Evolutionary conservation across 2,329 filamentous ascomycete genomes (phyloP).

Genomic region (Metarhizium robertsii): DNA sequence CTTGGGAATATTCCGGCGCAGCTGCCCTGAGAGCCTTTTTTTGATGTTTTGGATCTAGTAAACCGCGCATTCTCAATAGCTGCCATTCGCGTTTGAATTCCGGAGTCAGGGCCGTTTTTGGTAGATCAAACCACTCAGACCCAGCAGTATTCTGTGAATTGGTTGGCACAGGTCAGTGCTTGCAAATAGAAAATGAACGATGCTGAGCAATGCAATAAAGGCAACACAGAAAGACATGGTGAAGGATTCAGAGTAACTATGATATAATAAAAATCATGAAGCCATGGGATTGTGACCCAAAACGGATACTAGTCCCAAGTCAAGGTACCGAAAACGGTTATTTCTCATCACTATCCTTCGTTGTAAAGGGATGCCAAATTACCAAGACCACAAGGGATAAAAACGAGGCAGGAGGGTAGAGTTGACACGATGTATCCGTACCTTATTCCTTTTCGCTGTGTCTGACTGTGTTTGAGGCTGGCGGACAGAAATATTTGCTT

Average conservation of each 20-base stretch:
- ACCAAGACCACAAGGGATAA: neutral
- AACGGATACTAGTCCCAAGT: conserved; percentile 30
- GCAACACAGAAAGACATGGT: neutral
- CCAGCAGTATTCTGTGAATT: conserved; percentile 52
- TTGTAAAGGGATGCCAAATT: neutral
- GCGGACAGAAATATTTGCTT: neutral
- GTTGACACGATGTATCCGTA: neutral
- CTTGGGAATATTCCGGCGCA: conserved; percentile 71
- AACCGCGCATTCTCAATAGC: conserved; percentile 77
- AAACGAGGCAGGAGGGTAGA: neutral
- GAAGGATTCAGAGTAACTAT: conserved; percentile 65
- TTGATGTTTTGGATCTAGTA: conserved; percentile 87
- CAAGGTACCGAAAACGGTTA: conserved; percentile 26
- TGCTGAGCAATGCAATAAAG: neutral
- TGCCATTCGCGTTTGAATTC: conserved; percentile 85
- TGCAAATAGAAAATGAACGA: neutral
- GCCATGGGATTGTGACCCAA: conserved; percentile 45
- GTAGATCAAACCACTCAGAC: conserved; percentile 77
- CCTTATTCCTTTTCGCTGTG: neutral
- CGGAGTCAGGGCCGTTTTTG: conserved; percentile 72
- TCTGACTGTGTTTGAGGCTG: neutral
- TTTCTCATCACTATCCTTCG: conserved; percentile 29
- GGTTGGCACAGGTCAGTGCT: neutral
- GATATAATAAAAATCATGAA: conserved; percentile 46
- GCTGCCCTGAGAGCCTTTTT: conserved; percentile 70